phyloP scores from a whole-genome alignment of 257 asterid species.

The Datura wrightii region DNA sequence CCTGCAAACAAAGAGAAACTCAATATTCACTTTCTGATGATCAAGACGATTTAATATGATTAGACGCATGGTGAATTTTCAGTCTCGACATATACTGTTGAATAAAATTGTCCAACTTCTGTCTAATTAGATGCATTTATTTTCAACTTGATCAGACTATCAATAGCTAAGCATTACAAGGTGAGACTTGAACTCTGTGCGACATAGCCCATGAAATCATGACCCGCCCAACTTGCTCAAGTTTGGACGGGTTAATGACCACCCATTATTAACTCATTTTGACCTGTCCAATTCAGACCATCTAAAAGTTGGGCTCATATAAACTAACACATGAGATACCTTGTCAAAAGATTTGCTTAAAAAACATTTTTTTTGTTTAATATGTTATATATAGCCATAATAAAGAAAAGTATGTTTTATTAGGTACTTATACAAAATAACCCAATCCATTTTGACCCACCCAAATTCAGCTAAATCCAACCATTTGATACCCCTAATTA shows the following conservation, averaged over 20 bases:
- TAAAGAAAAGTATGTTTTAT: no score
- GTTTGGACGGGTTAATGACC: not conserved
- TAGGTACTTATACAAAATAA: no score
- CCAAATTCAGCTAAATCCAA: no score
- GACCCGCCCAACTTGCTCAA: no score
- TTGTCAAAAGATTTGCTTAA: no score
- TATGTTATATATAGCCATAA: no score
- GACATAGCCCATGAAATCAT: not conserved
- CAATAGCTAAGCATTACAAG: not conserved
- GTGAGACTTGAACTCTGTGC: not conserved
- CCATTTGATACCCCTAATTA: no score
- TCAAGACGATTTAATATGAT: not conserved
- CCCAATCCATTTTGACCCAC: not conserved
- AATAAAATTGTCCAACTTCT: not conserved
- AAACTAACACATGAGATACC: no score
- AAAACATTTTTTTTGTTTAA: no score
- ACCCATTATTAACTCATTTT: not conserved
- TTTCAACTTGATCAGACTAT: no score
- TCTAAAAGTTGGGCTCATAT: no score
- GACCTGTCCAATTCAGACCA: no score
- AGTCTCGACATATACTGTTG: not conserved
- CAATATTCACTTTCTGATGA: not conserved
- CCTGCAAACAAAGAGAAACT: conserved; percentile 45
- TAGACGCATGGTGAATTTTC: not conserved
- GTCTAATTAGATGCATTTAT: not conserved